These are phyloP conservation scores for Pleurotus platypus DNA, from an alignment of 768 basidiomycete genomes.

Conservation along the genomic window DNA sequence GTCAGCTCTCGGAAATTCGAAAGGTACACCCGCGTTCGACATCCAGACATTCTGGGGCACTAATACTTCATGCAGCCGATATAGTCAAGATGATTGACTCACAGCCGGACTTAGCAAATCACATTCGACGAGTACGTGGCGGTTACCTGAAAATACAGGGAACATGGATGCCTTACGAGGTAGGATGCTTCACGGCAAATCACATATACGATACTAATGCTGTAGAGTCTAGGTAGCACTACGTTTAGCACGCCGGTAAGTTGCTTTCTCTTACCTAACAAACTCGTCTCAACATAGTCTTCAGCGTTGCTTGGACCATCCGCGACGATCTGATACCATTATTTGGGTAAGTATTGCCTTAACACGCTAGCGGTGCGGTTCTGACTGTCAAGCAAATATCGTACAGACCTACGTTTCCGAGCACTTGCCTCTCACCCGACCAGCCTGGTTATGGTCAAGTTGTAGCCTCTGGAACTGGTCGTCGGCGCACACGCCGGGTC, in stretches of 20 bases:
- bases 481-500: constrained; percentile 57
- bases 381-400: constrained; percentile 14
- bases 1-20: constrained; percentile 81
- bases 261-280: constrained; percentile 10
- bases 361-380: constrained; percentile 7
- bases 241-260: constrained; percentile 73
- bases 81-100: constrained; percentile 93
- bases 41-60: constrained; percentile 12
- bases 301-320: constrained; percentile 85
- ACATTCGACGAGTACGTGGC: constrained; percentile 80
- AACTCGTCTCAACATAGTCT: neutral
- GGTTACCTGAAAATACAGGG: constrained; percentile 92
- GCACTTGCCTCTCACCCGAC: constrained; percentile 79
- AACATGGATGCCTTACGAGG: constrained; percentile 93
- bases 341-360: constrained; percentile 58
- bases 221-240: constrained; percentile 61
- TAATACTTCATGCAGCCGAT: constrained; percentile 53
- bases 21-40: constrained; percentile 47
- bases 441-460: constrained; percentile 87
- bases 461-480: constrained; percentile 54
- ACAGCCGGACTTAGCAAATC: constrained; percentile 79
- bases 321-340: constrained; percentile 83
- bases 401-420: constrained; percentile 76
- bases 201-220: constrained; percentile 10
- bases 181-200: constrained; percentile 25